These are phyloP conservation scores for Aspergillus fructus DNA, from an alignment of 2,329 filamentous ascomycete genomes.

Conservation along the genomic window DNA sequence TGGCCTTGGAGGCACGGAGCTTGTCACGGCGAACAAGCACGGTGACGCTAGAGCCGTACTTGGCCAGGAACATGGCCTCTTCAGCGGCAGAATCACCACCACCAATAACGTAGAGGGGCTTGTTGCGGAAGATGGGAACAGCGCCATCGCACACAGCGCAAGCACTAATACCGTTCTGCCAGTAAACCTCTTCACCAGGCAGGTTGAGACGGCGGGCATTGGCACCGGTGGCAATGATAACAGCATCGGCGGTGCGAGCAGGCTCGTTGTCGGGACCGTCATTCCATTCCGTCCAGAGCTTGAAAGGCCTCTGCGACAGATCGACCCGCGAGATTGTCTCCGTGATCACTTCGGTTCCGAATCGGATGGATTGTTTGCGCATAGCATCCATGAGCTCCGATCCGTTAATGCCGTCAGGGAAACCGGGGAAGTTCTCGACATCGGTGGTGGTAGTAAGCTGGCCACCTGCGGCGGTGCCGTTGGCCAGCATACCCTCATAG, in stretches of 20 bases:
- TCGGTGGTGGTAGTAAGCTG: constrained; percentile 98
- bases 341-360: constrained; percentile 88
- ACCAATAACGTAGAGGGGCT: constrained; percentile 92
- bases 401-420: constrained; percentile 85
- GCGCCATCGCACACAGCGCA: constrained; percentile 98
- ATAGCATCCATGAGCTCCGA: constrained; percentile 91
- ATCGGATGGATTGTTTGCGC: constrained; percentile 84
- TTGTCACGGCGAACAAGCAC: constrained; percentile 87
- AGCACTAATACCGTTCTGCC: constrained; percentile 94
- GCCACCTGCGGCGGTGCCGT: constrained; percentile 91
- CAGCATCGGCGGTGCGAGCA: constrained; percentile 78
- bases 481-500: constrained; percentile 97
- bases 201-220: constrained; percentile 82
- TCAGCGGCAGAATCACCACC: constrained; percentile 96
- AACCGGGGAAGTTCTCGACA: constrained; percentile 97
- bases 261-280: constrained; percentile 68
- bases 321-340: constrained; percentile 92
- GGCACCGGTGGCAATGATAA: constrained; percentile 94
- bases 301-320: constrained; percentile 80
- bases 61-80: constrained; percentile 95
- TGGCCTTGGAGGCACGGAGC: constrained; percentile 84
- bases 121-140: constrained; percentile 95
- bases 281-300: constrained; percentile 86
- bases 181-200: constrained; percentile 88
- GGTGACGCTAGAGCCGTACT: constrained; percentile 93